Base-by-base conservation (phyloP, 306 rosid genomes). In the Lotus japonicus region DNA sequence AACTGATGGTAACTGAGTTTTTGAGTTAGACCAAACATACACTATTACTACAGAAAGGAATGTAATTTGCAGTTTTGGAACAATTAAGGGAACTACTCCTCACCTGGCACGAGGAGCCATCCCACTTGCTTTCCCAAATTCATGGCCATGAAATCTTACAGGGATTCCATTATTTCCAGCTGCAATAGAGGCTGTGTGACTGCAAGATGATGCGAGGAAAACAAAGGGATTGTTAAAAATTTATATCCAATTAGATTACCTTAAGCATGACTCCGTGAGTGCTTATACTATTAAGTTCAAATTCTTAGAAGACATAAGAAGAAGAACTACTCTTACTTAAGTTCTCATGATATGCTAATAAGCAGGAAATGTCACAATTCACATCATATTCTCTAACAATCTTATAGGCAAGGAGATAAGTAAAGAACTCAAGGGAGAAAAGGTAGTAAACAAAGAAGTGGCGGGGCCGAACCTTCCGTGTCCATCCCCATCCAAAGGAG, bases 61-160 rank as follows among this genome's bases (percentile, higher is more conserved):
- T 13, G 43, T 2, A 64, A 38, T 80, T 50, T 60, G 65, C 9
- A 36, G 52, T 57, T 55, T 58, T 57, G 60, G 77, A 71, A 55
- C 66, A 79, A 48, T 28, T 7, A 50, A 21, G 72, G 53, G 48
- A 66, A 38, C 60, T 63, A 56, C 68, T 82, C 77, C 86, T 84
- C 82, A 88, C 99, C 99, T 91, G 36, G 99, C 97, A 75, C 96
- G 99, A 21, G 99, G 99, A 77, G 99, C 99, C 99, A 95, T 95
- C 78, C 99, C 99, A 68, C 99, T 95, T 18, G 99, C 99, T 81
- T 74, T 95, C 23, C 99, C 99, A 73, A 90, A 88, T 83, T 95
- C 99, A 77, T 90, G 88, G 64, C 99, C 99, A 71, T 88, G 84
- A 87, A 95, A 76, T 77, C 92, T 87, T 63, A 95, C 97, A 71